Evolutionary conservation across 2,329 filamentous ascomycete species (phyloP).

Genomic region (Leptographium flavum): DNA sequence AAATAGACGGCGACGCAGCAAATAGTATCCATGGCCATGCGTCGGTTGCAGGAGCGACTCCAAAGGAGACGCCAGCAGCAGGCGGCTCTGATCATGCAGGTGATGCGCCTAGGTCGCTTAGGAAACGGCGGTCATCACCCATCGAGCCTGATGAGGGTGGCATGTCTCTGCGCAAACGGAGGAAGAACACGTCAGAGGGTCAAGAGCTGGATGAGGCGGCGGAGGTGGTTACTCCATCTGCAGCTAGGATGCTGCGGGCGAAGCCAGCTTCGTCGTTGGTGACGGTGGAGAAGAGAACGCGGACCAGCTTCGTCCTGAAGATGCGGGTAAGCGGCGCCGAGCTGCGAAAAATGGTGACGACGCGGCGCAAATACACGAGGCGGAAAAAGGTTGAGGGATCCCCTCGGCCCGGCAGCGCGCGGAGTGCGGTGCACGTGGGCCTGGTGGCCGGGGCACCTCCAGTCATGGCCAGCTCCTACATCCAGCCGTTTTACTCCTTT

Average conservation of each 20-base stretch:
- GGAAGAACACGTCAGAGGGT: conserved; percentile 32
- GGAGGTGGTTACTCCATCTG: conserved; percentile 21
- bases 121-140: conserved; percentile 75
- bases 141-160: conserved; percentile 44
- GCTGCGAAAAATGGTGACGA: conserved; percentile 44
- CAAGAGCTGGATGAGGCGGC: conserved; percentile 21
- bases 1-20: conserved; percentile 4
- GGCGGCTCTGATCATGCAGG: conserved; percentile 59
- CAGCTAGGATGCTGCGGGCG: conserved; percentile 45
- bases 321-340: conserved; percentile 43
- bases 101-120: conserved; percentile 55
- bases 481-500: conserved; percentile 75
- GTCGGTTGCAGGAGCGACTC: conserved; percentile 19
- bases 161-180: conserved; percentile 37
- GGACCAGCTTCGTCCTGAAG: conserved; percentile 36
- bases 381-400: conserved; percentile 26
- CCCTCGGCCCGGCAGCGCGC: neutral
- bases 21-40: neutral
- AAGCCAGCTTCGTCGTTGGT: conserved; percentile 25
- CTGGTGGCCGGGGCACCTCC: conserved; percentile 9
- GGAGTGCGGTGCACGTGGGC: conserved; percentile 15
- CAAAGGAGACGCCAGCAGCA: conserved; percentile 55
- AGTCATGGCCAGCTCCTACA: conserved; percentile 28
- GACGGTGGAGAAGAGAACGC: conserved; percentile 27
- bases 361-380: conserved; percentile 39